phyloP scores from a whole-genome alignment of 768 basidiomycete genomes.

The Boletus eberwhitei region DNA sequence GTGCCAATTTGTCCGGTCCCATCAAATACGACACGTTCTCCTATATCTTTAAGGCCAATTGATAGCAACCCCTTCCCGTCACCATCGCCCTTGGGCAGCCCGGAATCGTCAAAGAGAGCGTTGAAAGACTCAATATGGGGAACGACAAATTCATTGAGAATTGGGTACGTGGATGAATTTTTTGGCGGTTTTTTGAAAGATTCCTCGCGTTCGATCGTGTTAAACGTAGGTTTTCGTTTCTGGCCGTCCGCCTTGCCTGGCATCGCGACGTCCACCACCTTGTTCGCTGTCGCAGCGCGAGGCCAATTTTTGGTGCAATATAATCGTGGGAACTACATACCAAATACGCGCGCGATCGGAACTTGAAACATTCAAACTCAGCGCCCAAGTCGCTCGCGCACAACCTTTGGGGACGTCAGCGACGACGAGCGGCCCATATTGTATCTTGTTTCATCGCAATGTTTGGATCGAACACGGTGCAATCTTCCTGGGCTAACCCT shows the following conservation, averaged over 20 bases:
- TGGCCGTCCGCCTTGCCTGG: conserved; percentile 43
- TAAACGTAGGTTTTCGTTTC: conserved; percentile 58
- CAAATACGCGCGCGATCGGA: conserved; percentile 22
- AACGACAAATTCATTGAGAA: conserved; percentile 87
- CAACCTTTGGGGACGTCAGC: conserved; percentile 14
- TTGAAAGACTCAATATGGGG: conserved; percentile 98
- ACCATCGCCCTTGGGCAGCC: conserved; percentile 67
- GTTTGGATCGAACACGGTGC: conserved; percentile 53
- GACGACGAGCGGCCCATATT: conserved; percentile 25
- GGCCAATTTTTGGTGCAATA: conserved; percentile 10
- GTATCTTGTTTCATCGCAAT: conserved; percentile 37
- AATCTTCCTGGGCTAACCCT: conserved; percentile 66
- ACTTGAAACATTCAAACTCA: conserved; percentile 12
- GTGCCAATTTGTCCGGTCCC: conserved; percentile 52
- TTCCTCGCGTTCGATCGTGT: conserved; percentile 77
- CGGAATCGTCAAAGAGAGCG: conserved; percentile 90
- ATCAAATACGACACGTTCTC: conserved; percentile 92
- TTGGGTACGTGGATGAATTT: conserved; percentile 65
- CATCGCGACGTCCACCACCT: conserved; percentile 36
- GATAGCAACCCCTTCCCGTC: conserved; percentile 79
- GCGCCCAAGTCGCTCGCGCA: conserved; percentile 15
- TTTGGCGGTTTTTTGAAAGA: conserved; percentile 73
- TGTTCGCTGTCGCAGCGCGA: background rate
- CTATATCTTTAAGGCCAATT: conserved; percentile 78
- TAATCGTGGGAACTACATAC: conserved; percentile 24